Percentiles rank a stretch among this genome's conserved stretches.
Conservation (phyloP, 1,284 basidiomycete species). For the Volvariella volvacea region DNA sequence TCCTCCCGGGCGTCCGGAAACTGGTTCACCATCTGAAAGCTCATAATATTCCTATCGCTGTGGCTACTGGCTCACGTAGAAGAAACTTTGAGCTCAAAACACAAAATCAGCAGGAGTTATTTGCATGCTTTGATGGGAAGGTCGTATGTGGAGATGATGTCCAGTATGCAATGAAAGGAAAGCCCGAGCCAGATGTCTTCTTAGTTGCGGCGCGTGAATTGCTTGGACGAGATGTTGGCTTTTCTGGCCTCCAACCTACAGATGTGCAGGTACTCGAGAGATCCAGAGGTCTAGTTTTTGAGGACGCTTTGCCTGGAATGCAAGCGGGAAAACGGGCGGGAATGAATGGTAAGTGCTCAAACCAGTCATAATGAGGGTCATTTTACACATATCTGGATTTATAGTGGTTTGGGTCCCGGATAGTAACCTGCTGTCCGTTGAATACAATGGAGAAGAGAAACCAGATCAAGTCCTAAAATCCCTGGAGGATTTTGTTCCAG, state of each 20-base stretch:
- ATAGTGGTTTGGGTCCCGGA: conserved; percentile 78
- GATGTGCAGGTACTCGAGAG: conserved; percentile 42
- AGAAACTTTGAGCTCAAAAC: conserved; percentile 64
- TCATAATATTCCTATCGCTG: conserved; percentile 64
- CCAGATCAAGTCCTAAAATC: conserved; percentile 52
- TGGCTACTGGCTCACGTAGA: conserved; percentile 67
- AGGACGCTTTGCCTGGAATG: conserved; percentile 68
- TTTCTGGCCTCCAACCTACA: conserved; percentile 26
- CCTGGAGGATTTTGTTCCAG: conserved; percentile 62
- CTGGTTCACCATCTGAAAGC: conserved; percentile 59
- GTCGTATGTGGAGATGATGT: conserved; percentile 68
- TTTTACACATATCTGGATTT: conserved; percentile 1
- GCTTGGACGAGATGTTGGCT: conserved; percentile 51
- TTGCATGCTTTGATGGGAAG: conserved; percentile 51
- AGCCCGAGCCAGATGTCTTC: conserved; percentile 73
- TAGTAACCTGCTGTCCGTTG: conserved; percentile 48
- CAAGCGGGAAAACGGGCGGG: conserved; percentile 73
- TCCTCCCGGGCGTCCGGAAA: conserved; percentile 61
- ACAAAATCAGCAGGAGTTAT: conserved; percentile 46
- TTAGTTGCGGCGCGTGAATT: conserved; percentile 54
- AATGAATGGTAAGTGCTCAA: conserved; percentile 59
- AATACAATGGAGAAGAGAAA: conserved; percentile 34
- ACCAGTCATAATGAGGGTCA: background rate
- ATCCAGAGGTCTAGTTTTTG: conserved; percentile 62
- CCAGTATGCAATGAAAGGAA: conserved; percentile 42